Conservation (phyloP, 2,329 filamentous ascomycete genomes). For the Pochonia chlamydosporia region DNA sequence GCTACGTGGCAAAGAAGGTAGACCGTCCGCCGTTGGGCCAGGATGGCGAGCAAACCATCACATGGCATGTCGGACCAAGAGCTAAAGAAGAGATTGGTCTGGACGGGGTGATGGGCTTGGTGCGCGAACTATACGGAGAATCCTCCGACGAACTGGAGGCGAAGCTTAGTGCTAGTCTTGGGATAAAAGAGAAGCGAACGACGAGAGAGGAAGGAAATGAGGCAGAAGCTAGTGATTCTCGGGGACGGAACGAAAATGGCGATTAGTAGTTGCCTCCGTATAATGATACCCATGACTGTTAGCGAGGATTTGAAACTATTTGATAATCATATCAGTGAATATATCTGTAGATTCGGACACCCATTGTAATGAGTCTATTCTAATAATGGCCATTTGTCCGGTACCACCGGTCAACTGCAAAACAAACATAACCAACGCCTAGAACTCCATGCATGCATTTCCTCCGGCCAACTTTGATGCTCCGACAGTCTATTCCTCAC, state of each 20-base stretch:
- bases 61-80: conserved; percentile 79
- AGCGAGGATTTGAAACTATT: neutral
- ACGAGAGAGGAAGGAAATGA: conserved; percentile 19
- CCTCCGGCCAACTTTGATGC: neutral
- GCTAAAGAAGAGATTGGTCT: conserved; percentile 80
- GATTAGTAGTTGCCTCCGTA: neutral
- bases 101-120: conserved; percentile 67
- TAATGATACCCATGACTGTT: neutral
- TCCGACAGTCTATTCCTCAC: conserved; percentile 37
- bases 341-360: neutral
- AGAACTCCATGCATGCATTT: conserved; percentile 1
- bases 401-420: neutral
- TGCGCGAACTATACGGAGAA: conserved; percentile 54
- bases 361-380: neutral
- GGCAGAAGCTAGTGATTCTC: conserved; percentile 6
- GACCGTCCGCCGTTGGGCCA: conserved; percentile 49
- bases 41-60: conserved; percentile 69
- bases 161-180: conserved; percentile 57
- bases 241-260: neutral
- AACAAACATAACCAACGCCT: neutral
- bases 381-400: neutral
- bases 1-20: conserved; percentile 71
- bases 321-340: neutral
- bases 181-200: conserved; percentile 31
- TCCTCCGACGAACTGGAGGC: conserved; percentile 49